Conservation (phyloP, 1,284 basidiomycete genomes). For the Puccinia triticina region DNA sequence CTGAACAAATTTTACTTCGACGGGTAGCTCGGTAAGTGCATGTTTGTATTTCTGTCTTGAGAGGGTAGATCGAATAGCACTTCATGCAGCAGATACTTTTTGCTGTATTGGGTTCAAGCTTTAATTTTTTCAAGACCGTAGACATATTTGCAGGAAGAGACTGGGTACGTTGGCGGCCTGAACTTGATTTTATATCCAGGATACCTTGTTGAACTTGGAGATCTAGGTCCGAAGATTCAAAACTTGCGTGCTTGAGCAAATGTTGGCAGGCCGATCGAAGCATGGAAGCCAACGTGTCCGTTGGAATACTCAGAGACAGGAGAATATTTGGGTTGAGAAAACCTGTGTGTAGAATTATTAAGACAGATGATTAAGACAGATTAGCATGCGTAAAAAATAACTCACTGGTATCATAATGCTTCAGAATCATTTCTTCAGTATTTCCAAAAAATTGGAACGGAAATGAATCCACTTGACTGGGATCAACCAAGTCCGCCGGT, state of each 20-base stretch:
- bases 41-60: background rate
- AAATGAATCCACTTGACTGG: slow-evolving; percentile 1
- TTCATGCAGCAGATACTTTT: slow-evolving; percentile 17
- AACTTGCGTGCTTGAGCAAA: background rate
- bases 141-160: background rate
- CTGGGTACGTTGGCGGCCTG: background rate
- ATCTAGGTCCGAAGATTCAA: slow-evolving; percentile 1
- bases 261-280: slow-evolving; percentile 4
- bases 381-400: background rate
- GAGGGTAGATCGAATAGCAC: slow-evolving; percentile 7
- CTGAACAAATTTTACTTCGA: background rate
- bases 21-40: background rate
- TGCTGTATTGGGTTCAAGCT: slow-evolving; percentile 9
- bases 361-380: background rate
- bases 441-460: background rate
- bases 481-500: background rate
- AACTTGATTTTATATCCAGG: background rate
- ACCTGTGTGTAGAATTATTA: background rate
- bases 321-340: background rate
- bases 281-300: background rate
- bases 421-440: background rate
- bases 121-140: slow-evolving; percentile 4
- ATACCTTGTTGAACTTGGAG: background rate
- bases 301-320: background rate
- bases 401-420: background rate